Evolutionary conservation across 2,329 filamentous ascomycete species (phyloP).

Genomic region (Alternaria triticina): DNA sequence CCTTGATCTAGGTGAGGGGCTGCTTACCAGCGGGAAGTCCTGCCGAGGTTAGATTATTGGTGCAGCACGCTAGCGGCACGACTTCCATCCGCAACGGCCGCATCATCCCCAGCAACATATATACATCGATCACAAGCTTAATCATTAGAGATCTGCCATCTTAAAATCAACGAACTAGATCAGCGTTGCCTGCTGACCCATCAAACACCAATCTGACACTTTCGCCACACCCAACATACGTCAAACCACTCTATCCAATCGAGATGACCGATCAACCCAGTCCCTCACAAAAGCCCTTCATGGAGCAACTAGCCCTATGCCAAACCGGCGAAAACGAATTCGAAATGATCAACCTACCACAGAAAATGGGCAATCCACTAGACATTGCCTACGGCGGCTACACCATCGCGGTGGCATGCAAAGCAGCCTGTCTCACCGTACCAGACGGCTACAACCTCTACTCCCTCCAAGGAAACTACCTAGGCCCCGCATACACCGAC

Average conservation of each 20-base stretch:
- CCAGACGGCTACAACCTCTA: slow-evolving; percentile 52
- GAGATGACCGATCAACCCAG: neutral
- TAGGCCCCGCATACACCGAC: slow-evolving; percentile 54
- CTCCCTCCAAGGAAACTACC: slow-evolving; percentile 55
- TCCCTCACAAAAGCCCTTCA: slow-evolving; percentile 10
- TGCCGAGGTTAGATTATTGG: neutral
- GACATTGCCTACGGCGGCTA: slow-evolving; percentile 57
- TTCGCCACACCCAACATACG: neutral
- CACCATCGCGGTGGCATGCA: slow-evolving; percentile 50
- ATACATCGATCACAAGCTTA: neutral
- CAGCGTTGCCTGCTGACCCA: neutral
- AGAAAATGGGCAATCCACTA: slow-evolving; percentile 43
- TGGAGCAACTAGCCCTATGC: slow-evolving; percentile 22
- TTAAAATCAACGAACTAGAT: neutral
- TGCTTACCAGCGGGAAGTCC: neutral
- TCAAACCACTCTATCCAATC: neutral
- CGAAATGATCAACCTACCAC: slow-evolving; percentile 40
- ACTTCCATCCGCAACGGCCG: neutral
- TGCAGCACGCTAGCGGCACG: neutral
- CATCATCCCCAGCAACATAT: neutral
- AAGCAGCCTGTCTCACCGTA: slow-evolving; percentile 52
- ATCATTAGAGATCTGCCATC: neutral
- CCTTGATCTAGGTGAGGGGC: neutral
- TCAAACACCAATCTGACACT: neutral
- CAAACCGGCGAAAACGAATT: slow-evolving; percentile 16